Evolutionary conservation across 192 early-diverging fungal genomes (phyloP).

Genomic region (Gaertneriomyces semiglobifer): DNA sequence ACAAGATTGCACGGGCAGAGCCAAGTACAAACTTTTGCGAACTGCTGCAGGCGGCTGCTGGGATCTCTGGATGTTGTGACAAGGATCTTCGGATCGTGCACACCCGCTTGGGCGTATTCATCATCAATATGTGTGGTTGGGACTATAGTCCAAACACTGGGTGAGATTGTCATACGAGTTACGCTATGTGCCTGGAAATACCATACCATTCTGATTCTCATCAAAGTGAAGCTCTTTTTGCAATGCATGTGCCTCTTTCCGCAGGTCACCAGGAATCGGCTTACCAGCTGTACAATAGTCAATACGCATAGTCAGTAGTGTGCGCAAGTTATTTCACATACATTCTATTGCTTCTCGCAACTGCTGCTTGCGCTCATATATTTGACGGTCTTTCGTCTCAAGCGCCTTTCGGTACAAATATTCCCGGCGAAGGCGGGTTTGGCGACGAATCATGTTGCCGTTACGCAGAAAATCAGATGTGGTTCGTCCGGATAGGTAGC

Average conservation of each 20-base stretch:
- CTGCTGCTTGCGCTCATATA: conserved; percentile 90
- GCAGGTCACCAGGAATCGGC: conserved; percentile 80
- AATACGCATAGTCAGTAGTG: not conserved
- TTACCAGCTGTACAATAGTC: conserved; percentile 63
- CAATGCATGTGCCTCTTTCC: conserved; percentile 69
- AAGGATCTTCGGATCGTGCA: conserved; percentile 91
- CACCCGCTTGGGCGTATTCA: conserved; percentile 92
- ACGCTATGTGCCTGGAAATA: not conserved
- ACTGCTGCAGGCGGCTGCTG: conserved; percentile 86
- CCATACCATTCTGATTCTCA: conserved; percentile 73
- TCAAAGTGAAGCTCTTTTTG: conserved; percentile 82
- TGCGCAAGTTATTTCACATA: conserved; percentile 19
- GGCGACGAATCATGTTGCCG: conserved; percentile 69
- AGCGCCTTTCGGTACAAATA: conserved; percentile 96
- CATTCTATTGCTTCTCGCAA: conserved; percentile 87
- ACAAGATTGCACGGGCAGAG: conserved; percentile 1
- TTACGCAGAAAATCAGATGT: not conserved
- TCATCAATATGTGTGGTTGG: conserved; percentile 87
- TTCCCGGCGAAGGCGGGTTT: conserved; percentile 85
- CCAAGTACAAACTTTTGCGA: conserved; percentile 67
- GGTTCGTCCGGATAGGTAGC: too few relatives aligned
- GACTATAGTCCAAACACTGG: conserved; percentile 30
- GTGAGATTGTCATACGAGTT: not conserved
- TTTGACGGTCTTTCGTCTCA: conserved; percentile 86
- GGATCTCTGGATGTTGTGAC: conserved; percentile 97